phyloP scores from a whole-genome alignment of 768 basidiomycete species.

The Termitomyces titanicus region DNA sequence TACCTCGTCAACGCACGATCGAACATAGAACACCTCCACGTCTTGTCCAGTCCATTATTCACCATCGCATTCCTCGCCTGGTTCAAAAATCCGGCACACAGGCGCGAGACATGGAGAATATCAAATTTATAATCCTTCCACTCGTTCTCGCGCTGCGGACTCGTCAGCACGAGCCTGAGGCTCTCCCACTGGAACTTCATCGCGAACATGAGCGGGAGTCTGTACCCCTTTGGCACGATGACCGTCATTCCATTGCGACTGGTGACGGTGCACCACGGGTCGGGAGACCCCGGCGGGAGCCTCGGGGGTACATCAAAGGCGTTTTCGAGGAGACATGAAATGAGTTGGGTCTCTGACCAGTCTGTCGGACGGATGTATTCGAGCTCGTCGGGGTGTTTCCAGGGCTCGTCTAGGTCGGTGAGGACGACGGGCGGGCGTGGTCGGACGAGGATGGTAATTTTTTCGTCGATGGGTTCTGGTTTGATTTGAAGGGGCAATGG shows the following conservation, averaged over 20 bases:
- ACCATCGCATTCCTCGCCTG: constrained; percentile 28
- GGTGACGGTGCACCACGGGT: constrained; percentile 18
- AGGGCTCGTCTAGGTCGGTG: constrained; percentile 17
- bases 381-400: constrained; percentile 40
- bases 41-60: constrained; percentile 24
- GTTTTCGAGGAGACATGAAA: constrained; percentile 29
- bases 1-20: constrained; percentile 41
- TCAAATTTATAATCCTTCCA: constrained; percentile 41
- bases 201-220: constrained; percentile 42
- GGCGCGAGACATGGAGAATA: constrained; percentile 38
- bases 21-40: constrained; percentile 38
- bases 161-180: constrained; percentile 35
- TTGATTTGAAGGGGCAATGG: not conserved
- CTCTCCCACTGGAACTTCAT: constrained; percentile 43
- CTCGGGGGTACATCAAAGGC: constrained; percentile 35
- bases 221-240: constrained; percentile 34
- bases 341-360: constrained; percentile 30
- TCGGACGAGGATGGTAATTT: not conserved
- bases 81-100: constrained; percentile 32
- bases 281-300: constrained; percentile 4
- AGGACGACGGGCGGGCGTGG: not conserved
- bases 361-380: constrained; percentile 27
- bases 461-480: not conserved
- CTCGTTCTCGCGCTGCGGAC: constrained; percentile 28
- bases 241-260: constrained; percentile 15